Evolutionary conservation across 1,284 basidiomycete genomes (phyloP).

Genomic region (Boletus mariae): DNA sequence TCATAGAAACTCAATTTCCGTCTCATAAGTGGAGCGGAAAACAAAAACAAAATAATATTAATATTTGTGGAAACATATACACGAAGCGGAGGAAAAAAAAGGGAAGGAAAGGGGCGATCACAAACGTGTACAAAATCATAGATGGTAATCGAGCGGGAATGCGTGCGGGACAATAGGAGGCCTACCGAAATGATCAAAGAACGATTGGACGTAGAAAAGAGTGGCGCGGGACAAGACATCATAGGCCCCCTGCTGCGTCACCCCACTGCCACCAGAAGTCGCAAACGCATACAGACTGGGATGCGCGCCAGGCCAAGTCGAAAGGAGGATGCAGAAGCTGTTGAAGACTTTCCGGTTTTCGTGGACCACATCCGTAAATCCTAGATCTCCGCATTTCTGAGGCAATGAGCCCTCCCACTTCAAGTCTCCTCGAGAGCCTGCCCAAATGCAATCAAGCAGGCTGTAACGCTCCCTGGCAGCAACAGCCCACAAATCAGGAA

Average conservation of each 20-base stretch:
- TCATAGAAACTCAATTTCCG: too few species aligned
- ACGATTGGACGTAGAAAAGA: not conserved
- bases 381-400: not conserved
- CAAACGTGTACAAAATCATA: not conserved
- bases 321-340: not conserved
- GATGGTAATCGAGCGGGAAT: not conserved
- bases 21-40: too few species aligned
- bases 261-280: not conserved
- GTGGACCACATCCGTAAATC: not conserved
- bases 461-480: not conserved
- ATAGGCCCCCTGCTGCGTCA: not conserved
- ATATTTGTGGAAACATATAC: too few species aligned
- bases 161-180: not conserved
- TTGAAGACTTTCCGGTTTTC: not conserved
- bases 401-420: not conserved
- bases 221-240: not conserved
- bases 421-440: not conserved
- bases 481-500: not conserved
- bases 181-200: not conserved
- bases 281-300: not conserved
- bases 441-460: not conserved
- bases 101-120: too few species aligned
- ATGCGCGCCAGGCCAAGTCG: not conserved
- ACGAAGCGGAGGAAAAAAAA: too few species aligned
- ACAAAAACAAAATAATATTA: too few species aligned